Evolutionary conservation across 2,329 filamentous ascomycete genomes (phyloP), one percentile per base, ranked within the genome.

Genomic region (Domatiomyces catenatus): DNA sequence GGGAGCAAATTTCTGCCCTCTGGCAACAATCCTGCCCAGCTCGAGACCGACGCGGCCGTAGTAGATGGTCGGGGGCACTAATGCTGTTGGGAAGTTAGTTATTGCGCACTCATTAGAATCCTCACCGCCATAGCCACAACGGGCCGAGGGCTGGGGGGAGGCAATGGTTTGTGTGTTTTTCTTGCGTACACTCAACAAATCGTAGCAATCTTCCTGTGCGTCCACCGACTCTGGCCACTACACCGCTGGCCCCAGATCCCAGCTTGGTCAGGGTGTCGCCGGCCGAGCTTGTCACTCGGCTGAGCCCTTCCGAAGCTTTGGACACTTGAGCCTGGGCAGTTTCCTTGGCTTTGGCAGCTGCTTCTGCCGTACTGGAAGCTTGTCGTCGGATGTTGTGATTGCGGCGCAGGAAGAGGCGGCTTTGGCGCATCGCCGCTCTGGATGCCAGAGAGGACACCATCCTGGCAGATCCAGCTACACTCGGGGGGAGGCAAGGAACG

Each of bases 1-100:
- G 71, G 87, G 88, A 66, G 77, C 75, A 88, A 98, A 95, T 74
- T 84, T 86, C 71, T 90, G 88, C 68, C 81, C 82, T 63, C 80
- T 79, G 75, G 88, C 87, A 60, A 96, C 80, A 60, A 95, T 77
- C 77, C 86, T 94, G 66, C 77, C 78, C 54, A 96, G 76, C 76
- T 98, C 92, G 58, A 89, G 72, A 62, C 77, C 84, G 65, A 96
- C 90, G 68, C 81, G 85, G 64, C 83, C 81, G 76, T 96, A 98
- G 80, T 95, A 95, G 66, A 93, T 66, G 57, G 88, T 83, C 56
- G 82, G 81, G 61, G 92, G 92, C 60, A 89, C 79, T 73, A 92
- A 77, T 69, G 81, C 90, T 95, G 65, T 52, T 59, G 32, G 32
- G 5, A n/a, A 39, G 48, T 56, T 26, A 50, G 18, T 48, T 2